These are phyloP conservation scores for Pseudognaphalium luteoalbum DNA, from an alignment of 129 eudicot species.

Conservation along the genomic window DNA sequence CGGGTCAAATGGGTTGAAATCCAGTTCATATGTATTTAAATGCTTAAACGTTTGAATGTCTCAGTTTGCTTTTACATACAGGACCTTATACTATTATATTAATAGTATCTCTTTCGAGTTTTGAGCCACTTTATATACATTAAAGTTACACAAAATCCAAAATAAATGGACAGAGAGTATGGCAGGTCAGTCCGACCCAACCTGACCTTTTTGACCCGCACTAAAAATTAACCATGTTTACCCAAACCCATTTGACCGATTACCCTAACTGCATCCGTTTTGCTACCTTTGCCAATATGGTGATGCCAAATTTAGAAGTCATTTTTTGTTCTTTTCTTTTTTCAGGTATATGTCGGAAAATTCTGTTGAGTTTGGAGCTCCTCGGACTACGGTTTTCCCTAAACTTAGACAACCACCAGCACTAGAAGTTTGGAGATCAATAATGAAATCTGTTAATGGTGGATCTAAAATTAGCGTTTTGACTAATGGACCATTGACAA, in stretches of 20 bases:
- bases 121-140: neutral
- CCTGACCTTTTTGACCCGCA: neutral
- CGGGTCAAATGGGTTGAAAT: neutral
- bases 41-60: neutral
- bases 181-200: neutral
- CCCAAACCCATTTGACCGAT: neutral
- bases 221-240: neutral
- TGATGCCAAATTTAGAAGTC: neutral
- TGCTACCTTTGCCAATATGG: neutral
- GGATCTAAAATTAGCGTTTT: slow-evolving; percentile 61
- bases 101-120: neutral
- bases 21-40: neutral
- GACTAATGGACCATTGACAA: slow-evolving; percentile 84
- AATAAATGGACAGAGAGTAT: neutral
- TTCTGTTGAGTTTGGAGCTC: slow-evolving; percentile 70
- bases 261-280: neutral
- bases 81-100: neutral
- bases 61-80: neutral
- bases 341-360: slow-evolving; percentile 72
- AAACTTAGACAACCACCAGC: slow-evolving; percentile 74
- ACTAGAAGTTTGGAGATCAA: slow-evolving; percentile 65
- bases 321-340: neutral
- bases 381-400: slow-evolving; percentile 67
- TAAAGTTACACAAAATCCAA: neutral
- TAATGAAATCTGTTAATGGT: slow-evolving; percentile 41